Evolutionary conservation across 2,329 filamentous ascomycete species (phyloP), one percentile per base, ranked within the genome.

Genomic region (Calonectria fujianensis): DNA sequence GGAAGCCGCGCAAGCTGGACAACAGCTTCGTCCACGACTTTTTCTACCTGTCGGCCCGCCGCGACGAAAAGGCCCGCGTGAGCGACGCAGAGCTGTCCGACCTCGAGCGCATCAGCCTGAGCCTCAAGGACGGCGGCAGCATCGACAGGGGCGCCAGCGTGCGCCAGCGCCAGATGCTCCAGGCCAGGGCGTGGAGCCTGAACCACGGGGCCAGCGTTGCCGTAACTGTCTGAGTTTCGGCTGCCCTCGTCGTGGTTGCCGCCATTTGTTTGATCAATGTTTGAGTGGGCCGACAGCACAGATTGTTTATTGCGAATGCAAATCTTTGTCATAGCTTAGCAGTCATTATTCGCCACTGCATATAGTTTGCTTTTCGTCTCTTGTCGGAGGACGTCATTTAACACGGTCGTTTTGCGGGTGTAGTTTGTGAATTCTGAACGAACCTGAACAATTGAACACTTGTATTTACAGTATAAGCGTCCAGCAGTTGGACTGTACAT

Each of bases 21-120:
- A 84, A 85, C 10, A 84, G 84, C 16, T 88, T 87, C 74, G 72
- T 83, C 64, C 83, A 87, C 76, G 87, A 88, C 74, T 87, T 88
- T 76, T 86, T 88, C 70, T 85, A 84, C 52, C 80, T 86, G 27
- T 86, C 84, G 1, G 83, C 84, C 4, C 73, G 85, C 16, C 75
- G 83, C 8, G 83, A 85, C 18, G 83, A 84, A 75, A 82, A 75
- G 64, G 74, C 73, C 16, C 71, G 45, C 45, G 3, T 48, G 9
- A 31, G 35, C 51, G 7, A 24, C 8, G 32, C 32, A 8, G 77
- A 77, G 35, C 48, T 77, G 72, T 73, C 74, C 24, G 76, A 78
- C 3, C 69, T 80, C 14, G 78, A 79, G 65, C 76, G 73, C 50
- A 35, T 79, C 29, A 63, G 78, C 51, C 80, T 78, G 29, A 70